Conservation (phyloP, 176 grass and related monocot genomes). For the Tuctoria greenei region DNA sequence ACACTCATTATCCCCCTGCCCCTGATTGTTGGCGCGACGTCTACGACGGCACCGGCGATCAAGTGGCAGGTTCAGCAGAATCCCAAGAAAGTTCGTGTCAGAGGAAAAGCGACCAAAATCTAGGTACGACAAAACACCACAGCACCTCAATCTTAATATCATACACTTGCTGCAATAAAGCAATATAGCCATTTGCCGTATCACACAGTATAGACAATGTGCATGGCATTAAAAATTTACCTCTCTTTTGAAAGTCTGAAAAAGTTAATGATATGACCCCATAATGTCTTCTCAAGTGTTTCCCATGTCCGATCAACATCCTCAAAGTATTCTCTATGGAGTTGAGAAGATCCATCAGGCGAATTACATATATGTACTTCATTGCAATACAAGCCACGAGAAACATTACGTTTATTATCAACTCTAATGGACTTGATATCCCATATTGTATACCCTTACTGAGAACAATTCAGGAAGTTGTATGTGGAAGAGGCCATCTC, state of each 20-base stretch:
- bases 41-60: no score
- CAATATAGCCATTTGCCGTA: constrained; percentile 14
- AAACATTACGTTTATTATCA: background rate
- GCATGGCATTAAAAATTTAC: no score
- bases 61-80: no score
- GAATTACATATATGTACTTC: constrained; percentile 3
- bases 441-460: background rate
- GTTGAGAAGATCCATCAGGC: constrained; percentile 41
- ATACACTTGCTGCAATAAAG: background rate
- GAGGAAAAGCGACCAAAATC: constrained; percentile 2
- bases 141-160: constrained; percentile 15
- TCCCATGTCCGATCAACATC: constrained; percentile 96
- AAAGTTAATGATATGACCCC: constrained; percentile 78
- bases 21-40: no score
- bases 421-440: background rate
- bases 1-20: no score
- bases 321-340: constrained; percentile 96
- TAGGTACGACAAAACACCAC: background rate
- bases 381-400: constrained; percentile 16
- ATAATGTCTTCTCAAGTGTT: constrained; percentile 95
- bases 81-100: no score
- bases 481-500: background rate
- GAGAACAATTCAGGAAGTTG: background rate
- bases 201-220: constrained; percentile 10
- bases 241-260: constrained; percentile 94